Base-by-base conservation (phyloP, 2,329 filamentous ascomycete species). In the Ceratocystiopsis sp. region DNA sequence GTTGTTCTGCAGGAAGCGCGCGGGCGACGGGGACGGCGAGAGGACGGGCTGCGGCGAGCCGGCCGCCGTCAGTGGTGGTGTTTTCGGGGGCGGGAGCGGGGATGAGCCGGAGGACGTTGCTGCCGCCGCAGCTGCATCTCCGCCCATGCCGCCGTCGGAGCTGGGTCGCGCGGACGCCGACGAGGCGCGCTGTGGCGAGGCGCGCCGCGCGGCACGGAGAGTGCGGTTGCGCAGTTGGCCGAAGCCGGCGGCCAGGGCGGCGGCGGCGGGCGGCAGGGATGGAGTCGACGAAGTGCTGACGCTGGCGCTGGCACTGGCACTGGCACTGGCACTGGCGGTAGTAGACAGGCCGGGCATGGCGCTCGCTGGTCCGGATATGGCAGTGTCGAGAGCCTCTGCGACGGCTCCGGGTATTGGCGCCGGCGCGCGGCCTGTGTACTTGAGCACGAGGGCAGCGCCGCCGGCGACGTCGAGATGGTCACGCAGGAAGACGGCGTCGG, bases 401-500 rank as follows among this genome's bases (percentile, higher is more conserved):
- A 29, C 25, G 25, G 25, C 25, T 8, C 9, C 25, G 5, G 25
- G 25, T 8, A 2, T 11, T 11, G 25, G 42, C 4, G 42, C 37
- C 1, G 50, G 49, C 8, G 64, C 52, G 46, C 59, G 73, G 11
- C 71, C 70, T 1, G 80, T 81, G 55, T 89, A 84, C 50, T 84
- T 84, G 48, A 68, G 62, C 18, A 89, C 77, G 16, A 89, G 66
- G 10, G 71, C 64, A 17, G 70, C 67, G 12, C 80, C 81, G 6
- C 80, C 80, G 14, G 69, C 61, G 2, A 65, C 54, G 45, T 71
- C 69, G 33, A 82, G 67, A 54, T 87, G 78, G 36, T 76, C 67
- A 37, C 69, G 69, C 3, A 93, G 67, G 53, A 80, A 84, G 3
- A 91, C 59, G 1, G 86, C 91, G 59, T 98, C 91, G 45, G 84